Evolutionary conservation across 257 asterid genomes (phyloP).

Genomic region (Gardenia jasminoides): DNA sequence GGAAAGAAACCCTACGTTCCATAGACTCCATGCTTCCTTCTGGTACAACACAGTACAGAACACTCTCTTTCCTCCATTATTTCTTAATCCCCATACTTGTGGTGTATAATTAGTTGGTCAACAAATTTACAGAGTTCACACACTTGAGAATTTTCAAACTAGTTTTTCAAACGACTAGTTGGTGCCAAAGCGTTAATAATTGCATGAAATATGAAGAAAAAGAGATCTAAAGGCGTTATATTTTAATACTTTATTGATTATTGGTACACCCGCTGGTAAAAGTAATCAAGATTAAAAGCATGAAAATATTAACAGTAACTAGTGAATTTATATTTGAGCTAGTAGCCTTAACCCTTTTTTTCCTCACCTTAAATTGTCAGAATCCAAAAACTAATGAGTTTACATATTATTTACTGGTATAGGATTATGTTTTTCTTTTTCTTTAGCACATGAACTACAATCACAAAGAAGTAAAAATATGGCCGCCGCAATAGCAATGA

Average conservation of each 20-base stretch:
- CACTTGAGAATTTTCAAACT: not conserved
- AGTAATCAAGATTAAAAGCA: not conserved
- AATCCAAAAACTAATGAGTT: not conserved
- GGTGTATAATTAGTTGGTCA: conserved; percentile 8
- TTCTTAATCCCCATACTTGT: not conserved
- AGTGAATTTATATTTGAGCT: not conserved
- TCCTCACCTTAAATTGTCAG: not conserved
- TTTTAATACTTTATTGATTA: too few relatives aligned
- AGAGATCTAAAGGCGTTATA: not conserved
- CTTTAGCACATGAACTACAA: too few relatives aligned
- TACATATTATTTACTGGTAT: too few relatives aligned
- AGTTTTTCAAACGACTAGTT: not conserved
- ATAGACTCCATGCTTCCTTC: conserved; percentile 41
- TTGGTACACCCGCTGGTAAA: too few relatives aligned
- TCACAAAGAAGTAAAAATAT: too few relatives aligned
- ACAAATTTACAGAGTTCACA: conserved; percentile 2
- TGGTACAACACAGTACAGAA: conserved; percentile 32
- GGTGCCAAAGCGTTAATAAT: too few relatives aligned
- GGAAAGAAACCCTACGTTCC: conserved; percentile 39
- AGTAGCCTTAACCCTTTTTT: too few relatives aligned
- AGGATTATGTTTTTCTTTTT: too few relatives aligned
- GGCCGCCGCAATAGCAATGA: too few relatives aligned
- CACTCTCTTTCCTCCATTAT: not conserved
- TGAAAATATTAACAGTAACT: not conserved
- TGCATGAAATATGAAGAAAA: not conserved